These are phyloP conservation scores for Sphaerostilbella broomeana DNA, from an alignment of 2,329 filamentous ascomycete species.

Conservation along the genomic window DNA sequence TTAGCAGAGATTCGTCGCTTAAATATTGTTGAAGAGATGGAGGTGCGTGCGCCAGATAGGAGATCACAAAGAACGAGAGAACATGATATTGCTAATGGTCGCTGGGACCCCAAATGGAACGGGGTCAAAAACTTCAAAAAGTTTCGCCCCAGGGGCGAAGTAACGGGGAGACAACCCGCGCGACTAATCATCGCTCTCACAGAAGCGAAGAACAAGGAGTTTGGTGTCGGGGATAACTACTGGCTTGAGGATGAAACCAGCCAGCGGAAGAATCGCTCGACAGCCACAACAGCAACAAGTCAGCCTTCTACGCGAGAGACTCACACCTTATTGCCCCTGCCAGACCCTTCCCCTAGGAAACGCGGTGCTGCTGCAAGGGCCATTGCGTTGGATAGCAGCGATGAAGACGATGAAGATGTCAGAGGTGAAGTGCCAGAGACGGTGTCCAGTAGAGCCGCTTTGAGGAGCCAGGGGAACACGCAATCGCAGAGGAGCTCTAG, in stretches of 20 bases:
- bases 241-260: conserved; percentile 55
- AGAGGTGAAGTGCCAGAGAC: conserved; percentile 1
- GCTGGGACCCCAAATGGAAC: conserved; percentile 89
- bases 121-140: conserved; percentile 94
- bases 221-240: conserved; percentile 69
- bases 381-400: conserved; percentile 33
- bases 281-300: too few species aligned
- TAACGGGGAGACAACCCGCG: conserved; percentile 33
- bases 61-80: conserved; percentile 31
- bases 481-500: conserved; percentile 24
- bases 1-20: conserved; percentile 66
- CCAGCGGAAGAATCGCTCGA: conserved; percentile 26
- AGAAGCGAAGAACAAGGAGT: conserved; percentile 63
- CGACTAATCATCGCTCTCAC: conserved; percentile 63
- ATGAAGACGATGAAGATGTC: conserved; percentile 23
- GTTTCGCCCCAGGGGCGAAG: conserved; percentile 59
- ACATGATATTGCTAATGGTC: conserved; percentile 44
- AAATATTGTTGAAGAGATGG: conserved; percentile 71
- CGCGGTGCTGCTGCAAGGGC: conserved; percentile 17
- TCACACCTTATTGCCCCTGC: conserved; percentile 4
- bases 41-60: conserved; percentile 42
- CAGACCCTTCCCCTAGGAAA: conserved; percentile 15
- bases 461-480: conserved; percentile 15
- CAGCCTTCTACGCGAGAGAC: conserved; percentile 19
- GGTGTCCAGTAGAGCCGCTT: neutral